Evolutionary conservation across 352 stramenopile genomes (phyloP).

Genomic region (Saprolegnia diclina): DNA sequence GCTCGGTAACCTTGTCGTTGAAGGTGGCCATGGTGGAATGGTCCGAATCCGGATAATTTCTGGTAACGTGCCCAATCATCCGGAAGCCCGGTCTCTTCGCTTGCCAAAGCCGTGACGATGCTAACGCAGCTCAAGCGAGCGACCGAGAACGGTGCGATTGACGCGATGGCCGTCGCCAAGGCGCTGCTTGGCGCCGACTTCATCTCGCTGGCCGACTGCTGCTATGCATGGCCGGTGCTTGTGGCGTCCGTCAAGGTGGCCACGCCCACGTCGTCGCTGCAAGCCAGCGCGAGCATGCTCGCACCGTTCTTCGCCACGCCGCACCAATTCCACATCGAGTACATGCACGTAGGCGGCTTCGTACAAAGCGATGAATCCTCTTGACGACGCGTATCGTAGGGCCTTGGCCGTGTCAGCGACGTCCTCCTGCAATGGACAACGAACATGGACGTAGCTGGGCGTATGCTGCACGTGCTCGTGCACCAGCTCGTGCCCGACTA

Average conservation of each 20-base stretch:
- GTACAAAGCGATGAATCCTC: neutral
- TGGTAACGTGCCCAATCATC: neutral
- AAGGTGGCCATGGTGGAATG: neutral
- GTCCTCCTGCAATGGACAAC: neutral
- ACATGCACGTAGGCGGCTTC: constrained; percentile 9
- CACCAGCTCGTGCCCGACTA: constrained; percentile 16
- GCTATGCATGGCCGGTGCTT: neutral
- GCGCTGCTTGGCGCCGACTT: neutral
- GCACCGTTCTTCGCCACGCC: neutral
- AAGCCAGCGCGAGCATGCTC: too few species aligned
- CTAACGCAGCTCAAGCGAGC: neutral
- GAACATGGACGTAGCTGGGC: neutral
- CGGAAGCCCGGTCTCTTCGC: neutral
- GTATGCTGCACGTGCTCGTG: constrained; percentile 6
- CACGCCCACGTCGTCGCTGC: too few species aligned
- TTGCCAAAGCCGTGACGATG: neutral
- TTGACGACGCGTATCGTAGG: neutral
- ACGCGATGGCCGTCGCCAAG: neutral
- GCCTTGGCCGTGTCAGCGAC: constrained; percentile 3
- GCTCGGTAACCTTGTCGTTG: neutral
- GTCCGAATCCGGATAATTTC: neutral
- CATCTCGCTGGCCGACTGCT: neutral
- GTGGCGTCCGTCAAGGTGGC: too few species aligned
- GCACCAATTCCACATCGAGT: neutral
- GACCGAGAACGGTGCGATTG: neutral